These are phyloP conservation scores for Citrus maxima DNA, from an alignment of 345 rosid genomes.

Conservation along the genomic window DNA sequence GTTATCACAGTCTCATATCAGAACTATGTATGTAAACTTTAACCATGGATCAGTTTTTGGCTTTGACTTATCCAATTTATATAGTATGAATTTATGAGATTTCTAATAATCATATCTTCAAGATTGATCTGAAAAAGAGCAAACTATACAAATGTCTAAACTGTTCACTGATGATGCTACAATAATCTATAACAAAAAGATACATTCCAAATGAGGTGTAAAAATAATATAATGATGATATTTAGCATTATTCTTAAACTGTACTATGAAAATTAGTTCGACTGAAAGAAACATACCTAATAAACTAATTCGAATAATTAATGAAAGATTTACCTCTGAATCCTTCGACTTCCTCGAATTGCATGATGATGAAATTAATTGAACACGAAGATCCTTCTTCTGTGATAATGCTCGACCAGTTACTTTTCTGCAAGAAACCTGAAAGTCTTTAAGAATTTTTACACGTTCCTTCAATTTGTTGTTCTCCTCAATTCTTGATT, in stretches of 20 bases:
- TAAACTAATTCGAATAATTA: not conserved
- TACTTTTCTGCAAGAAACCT: conserved; percentile 59
- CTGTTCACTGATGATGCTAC: not conserved
- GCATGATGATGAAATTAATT: conserved; percentile 60
- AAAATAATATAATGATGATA: not conserved
- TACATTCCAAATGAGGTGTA: not conserved
- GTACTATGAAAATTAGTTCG: not conserved
- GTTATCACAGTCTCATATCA: not conserved
- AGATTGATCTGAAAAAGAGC: not conserved
- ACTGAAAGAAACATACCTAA: not conserved
- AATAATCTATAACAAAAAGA: not conserved
- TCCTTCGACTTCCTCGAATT: conserved; percentile 32
- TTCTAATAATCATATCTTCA: not conserved
- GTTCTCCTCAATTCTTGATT: conserved; percentile 81
- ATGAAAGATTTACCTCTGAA: conserved; percentile 46
- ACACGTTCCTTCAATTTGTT: conserved; percentile 69
- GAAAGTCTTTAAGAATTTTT: conserved; percentile 66
- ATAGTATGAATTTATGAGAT: not conserved
- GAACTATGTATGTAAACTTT: not conserved
- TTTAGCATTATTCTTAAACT: not conserved
- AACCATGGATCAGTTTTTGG: not conserved
- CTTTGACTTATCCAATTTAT: not conserved
- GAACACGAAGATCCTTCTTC: conserved; percentile 72
- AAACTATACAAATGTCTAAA: not conserved
- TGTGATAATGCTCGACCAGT: conserved; percentile 62